Evolutionary conservation across 139 green algal genomes (phyloP).

Genomic region (Haematococcus sp.): DNA sequence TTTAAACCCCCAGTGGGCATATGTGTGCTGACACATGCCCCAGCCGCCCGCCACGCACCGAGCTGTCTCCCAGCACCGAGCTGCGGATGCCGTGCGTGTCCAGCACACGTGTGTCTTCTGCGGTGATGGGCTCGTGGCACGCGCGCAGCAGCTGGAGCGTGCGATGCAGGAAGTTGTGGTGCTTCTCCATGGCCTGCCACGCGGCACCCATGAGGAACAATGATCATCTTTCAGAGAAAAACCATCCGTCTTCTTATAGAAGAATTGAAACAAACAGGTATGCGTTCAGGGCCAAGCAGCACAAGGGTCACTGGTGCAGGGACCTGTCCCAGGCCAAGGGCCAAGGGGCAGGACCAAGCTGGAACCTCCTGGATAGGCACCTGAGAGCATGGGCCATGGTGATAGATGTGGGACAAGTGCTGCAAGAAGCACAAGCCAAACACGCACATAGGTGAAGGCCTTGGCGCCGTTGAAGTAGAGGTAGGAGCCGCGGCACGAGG

Average conservation of each 20-base stretch:
- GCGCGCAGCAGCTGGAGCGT: slow-evolving; percentile 57
- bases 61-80: slow-evolving; percentile 18
- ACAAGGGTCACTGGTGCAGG: no score
- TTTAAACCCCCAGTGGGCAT: no score
- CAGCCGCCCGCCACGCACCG: slow-evolving; percentile 16
- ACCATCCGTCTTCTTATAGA: no score
- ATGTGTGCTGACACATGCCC: no score
- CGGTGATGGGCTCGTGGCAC: slow-evolving; percentile 34
- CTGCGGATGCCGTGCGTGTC: background rate
- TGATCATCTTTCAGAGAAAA: background rate
- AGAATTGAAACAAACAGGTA: no score
- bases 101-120: slow-evolving; percentile 23
- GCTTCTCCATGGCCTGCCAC: slow-evolving; percentile 55
- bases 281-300: no score
- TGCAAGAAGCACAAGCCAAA: no score
- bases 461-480: slow-evolving; percentile 77
- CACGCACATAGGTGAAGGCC: slow-evolving; percentile 51
- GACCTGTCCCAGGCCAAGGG: no score
- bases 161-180: slow-evolving; percentile 83
- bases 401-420: no score
- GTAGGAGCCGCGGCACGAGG: slow-evolving; percentile 77
- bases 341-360: no score
- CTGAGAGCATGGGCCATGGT: no score
- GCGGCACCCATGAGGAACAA: background rate
- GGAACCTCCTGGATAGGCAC: no score